These are phyloP conservation scores for Fraxinus ornus DNA, from an alignment of 305 asterid species.

Conservation along the genomic window DNA sequence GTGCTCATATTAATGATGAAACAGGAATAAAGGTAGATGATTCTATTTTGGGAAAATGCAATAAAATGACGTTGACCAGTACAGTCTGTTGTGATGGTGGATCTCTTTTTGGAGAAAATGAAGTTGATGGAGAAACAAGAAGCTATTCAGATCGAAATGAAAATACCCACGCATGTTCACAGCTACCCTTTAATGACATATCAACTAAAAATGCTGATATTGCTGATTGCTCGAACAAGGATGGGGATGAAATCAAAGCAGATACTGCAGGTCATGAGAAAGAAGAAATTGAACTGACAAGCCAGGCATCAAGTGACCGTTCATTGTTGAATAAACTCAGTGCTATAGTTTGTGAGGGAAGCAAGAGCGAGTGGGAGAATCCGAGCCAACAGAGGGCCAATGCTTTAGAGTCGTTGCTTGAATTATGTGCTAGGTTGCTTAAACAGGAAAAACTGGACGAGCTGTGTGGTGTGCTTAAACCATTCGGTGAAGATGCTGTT, in stretches of 20 bases:
- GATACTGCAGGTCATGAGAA: conserved; percentile 23
- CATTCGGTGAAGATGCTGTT: conserved; percentile 83
- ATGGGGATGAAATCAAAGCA: conserved; percentile 19
- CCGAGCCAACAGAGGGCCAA: conserved; percentile 51
- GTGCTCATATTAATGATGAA: conserved; percentile 27
- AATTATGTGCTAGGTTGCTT: conserved; percentile 83
- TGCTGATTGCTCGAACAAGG: conserved; percentile 2
- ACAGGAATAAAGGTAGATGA: conserved; percentile 26
- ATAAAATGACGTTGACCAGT: conserved; percentile 15
- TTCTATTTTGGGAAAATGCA: conserved; percentile 14
- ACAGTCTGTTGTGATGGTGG: conserved; percentile 20
- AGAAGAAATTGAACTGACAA: conserved; percentile 26
- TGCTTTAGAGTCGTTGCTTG: conserved; percentile 92
- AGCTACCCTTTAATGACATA: conserved; percentile 14
- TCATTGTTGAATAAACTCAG: conserved; percentile 26
- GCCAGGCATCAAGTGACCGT: conserved; percentile 15
- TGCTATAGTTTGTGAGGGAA: conserved; percentile 32
- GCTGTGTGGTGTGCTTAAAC: conserved; percentile 83
- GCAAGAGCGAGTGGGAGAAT: conserved; percentile 41
- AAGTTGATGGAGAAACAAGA: conserved; percentile 33
- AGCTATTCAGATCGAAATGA: conserved; percentile 24
- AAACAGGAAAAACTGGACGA: conserved; percentile 91
- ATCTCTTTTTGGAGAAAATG: conserved; percentile 29
- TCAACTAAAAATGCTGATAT: conserved; percentile 19
- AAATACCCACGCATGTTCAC: conserved; percentile 14